A percentile compares a stretch with the other conserved stretches of the same genome.
Conservation (phyloP, 2,329 filamentous ascomycete species). For the Ramichloridium luteum region DNA sequence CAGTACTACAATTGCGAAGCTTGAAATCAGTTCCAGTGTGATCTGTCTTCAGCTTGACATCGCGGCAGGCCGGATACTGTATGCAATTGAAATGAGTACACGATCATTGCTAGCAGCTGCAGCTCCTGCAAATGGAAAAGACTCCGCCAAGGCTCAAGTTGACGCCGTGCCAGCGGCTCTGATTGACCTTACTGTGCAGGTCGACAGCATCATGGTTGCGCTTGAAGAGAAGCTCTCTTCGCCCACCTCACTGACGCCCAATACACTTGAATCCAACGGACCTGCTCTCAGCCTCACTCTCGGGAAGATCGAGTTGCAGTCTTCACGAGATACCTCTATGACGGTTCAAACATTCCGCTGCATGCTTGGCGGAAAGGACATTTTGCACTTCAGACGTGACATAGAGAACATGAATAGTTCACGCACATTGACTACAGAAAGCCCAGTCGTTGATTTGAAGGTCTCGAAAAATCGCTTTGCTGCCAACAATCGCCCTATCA, state of each 20-base stretch:
- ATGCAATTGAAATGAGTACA: too few relatives aligned
- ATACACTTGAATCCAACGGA: not conserved
- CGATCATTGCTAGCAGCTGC: too few relatives aligned
- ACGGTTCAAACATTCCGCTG: constrained; percentile 10
- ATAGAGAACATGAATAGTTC: constrained; percentile 8
- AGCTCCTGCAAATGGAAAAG: too few relatives aligned
- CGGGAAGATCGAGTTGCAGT: constrained; percentile 3
- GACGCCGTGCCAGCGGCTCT: too few relatives aligned
- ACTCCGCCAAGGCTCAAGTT: too few relatives aligned
- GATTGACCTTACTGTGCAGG: constrained; percentile 2
- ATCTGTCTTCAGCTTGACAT: constrained; percentile 16
- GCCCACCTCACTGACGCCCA: not conserved
- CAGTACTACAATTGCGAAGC: too few relatives aligned
- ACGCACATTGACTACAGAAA: constrained; percentile 8
- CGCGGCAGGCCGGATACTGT: constrained; percentile 11
- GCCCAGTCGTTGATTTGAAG: constrained; percentile 14
- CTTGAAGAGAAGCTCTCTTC: not conserved
- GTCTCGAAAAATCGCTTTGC: constrained; percentile 12
- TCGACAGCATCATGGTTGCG: constrained; percentile 1
- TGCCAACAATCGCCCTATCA: constrained; percentile 14
- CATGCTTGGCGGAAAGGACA: constrained; percentile 15
- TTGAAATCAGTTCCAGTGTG: too few relatives aligned
- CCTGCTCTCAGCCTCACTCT: constrained; percentile 6
- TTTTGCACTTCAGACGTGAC: constrained; percentile 15
- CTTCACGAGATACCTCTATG: constrained; percentile 1